A percentile compares a stretch with the other conserved stretches of the same genome.
Evolutionary conservation across 345 rosid species (phyloP).

Genomic region (Laguncularia racemosa): DNA sequence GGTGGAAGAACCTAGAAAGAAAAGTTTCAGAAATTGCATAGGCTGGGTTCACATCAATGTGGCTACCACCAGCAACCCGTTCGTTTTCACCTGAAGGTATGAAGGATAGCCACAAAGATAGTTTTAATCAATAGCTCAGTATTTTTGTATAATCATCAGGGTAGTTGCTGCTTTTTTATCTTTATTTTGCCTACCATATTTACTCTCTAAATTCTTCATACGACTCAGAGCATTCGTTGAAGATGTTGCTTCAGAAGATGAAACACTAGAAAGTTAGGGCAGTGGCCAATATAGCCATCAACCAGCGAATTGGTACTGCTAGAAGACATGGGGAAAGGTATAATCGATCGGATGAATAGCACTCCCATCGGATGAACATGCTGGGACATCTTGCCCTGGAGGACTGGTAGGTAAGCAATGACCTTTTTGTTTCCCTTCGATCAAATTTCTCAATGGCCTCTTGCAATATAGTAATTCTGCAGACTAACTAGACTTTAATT

Average conservation of each 20-base stretch:
- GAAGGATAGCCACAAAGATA: not conserved
- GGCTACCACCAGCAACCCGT: slow-evolving; percentile 80
- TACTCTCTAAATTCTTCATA: slow-evolving; percentile 71
- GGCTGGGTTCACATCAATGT: slow-evolving; percentile 79
- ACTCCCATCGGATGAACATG: slow-evolving; percentile 71
- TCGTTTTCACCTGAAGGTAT: slow-evolving; percentile 83
- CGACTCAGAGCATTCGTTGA: slow-evolving; percentile 67
- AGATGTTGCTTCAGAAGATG: slow-evolving; percentile 63
- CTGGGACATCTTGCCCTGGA: slow-evolving; percentile 86
- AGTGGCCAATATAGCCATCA: slow-evolving; percentile 91
- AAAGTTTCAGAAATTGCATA: slow-evolving; percentile 67
- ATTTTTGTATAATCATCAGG: not conserved
- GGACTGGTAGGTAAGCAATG: slow-evolving; percentile 84
- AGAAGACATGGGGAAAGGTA: slow-evolving; percentile 77
- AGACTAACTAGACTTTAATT: slow-evolving; percentile 2
- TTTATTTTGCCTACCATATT: slow-evolving; percentile 77
- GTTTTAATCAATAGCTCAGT: too few species aligned
- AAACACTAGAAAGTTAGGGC: slow-evolving; percentile 69
- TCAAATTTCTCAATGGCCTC: too few species aligned
- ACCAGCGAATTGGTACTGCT: slow-evolving; percentile 85
- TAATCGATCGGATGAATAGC: slow-evolving; percentile 78
- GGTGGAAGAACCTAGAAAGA: slow-evolving; percentile 78
- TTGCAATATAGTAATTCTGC: too few species aligned
- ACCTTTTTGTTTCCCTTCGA: too few species aligned
- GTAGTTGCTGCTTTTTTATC: not conserved